phyloP scores from a whole-genome alignment of 495 filamentous ascomycete species.

The Penicillium verhagenii region DNA sequence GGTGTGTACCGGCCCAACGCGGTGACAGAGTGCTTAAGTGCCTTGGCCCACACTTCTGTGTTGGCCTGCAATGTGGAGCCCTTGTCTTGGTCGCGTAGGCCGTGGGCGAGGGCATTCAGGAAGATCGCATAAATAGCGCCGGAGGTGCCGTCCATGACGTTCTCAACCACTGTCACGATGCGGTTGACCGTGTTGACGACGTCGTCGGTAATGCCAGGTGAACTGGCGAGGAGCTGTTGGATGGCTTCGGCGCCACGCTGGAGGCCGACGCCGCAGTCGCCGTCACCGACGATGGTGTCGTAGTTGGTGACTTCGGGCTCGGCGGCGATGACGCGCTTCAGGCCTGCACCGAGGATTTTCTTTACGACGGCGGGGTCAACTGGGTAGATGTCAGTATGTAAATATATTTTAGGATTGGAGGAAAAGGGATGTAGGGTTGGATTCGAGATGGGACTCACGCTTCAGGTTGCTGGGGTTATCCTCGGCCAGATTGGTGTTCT shows the following conservation, averaged over 20 bases:
- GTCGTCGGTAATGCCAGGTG: constrained; percentile 60
- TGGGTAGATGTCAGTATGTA: constrained; percentile 26
- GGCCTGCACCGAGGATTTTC: constrained; percentile 60
- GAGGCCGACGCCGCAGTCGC: constrained; percentile 89
- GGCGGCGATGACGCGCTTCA: constrained; percentile 68
- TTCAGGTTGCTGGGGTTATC: constrained; percentile 69
- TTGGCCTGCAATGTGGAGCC: constrained; percentile 49
- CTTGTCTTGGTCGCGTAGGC: constrained; percentile 59
- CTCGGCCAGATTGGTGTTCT: constrained; percentile 54
- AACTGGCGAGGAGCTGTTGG: constrained; percentile 58
- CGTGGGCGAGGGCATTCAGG: constrained; percentile 81
- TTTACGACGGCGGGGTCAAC: constrained; percentile 61
- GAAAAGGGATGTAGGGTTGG: neutral
- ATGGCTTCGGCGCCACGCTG: constrained; percentile 90
- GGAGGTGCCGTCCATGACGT: constrained; percentile 91
- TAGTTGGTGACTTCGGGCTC: constrained; percentile 85
- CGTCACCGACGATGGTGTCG: constrained; percentile 92
- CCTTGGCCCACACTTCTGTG: constrained; percentile 67
- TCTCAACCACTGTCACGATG: constrained; percentile 84
- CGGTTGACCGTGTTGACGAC: constrained; percentile 66
- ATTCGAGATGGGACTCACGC: constrained; percentile 37
- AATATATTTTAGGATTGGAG: neutral
- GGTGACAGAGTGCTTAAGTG: constrained; percentile 66
- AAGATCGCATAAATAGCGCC: constrained; percentile 96
- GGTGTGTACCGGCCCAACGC: constrained; percentile 84